Evolutionary conservation across 1,284 basidiomycete species (phyloP).

Genomic region (Meira miltonrushii): DNA sequence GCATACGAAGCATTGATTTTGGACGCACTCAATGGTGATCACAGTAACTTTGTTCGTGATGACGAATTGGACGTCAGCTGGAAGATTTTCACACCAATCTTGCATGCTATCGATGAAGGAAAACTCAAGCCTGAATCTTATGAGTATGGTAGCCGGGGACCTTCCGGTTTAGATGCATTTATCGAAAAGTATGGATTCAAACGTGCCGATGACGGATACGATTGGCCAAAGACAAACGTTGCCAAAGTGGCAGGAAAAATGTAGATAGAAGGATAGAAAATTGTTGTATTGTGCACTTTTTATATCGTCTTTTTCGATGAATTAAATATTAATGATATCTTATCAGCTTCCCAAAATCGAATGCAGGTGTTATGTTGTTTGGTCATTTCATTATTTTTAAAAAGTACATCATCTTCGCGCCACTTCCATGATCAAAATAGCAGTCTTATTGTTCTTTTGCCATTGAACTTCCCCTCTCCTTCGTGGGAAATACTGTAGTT

Average conservation of each 20-base stretch:
- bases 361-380: too few relatives aligned
- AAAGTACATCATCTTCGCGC: background rate
- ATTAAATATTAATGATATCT: background rate
- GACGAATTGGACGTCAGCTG: conserved; percentile 52
- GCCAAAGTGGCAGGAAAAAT: conserved; percentile 10
- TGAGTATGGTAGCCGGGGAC: conserved; percentile 45
- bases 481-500: background rate
- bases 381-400: background rate
- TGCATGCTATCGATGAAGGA: conserved; percentile 48
- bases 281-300: background rate
- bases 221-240: conserved; percentile 44
- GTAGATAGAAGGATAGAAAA: conserved; percentile 3
- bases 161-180: conserved; percentile 43
- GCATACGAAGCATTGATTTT: conserved; percentile 53
- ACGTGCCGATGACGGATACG: conserved; percentile 28
- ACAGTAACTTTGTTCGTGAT: conserved; percentile 53
- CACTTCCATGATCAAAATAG: conserved; percentile 4
- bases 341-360: too few relatives aligned
- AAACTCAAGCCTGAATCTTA: conserved; percentile 46
- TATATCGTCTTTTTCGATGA: background rate
- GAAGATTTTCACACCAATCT: conserved; percentile 52
- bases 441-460: background rate
- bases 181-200: conserved; percentile 41
- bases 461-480: conserved; percentile 4
- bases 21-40: conserved; percentile 51